A percentile compares a stretch with the other conserved stretches of the same genome.
Evolutionary conservation across 1,284 basidiomycete species (phyloP).

Genomic region (Cutaneotrichosporon sp.): DNA sequence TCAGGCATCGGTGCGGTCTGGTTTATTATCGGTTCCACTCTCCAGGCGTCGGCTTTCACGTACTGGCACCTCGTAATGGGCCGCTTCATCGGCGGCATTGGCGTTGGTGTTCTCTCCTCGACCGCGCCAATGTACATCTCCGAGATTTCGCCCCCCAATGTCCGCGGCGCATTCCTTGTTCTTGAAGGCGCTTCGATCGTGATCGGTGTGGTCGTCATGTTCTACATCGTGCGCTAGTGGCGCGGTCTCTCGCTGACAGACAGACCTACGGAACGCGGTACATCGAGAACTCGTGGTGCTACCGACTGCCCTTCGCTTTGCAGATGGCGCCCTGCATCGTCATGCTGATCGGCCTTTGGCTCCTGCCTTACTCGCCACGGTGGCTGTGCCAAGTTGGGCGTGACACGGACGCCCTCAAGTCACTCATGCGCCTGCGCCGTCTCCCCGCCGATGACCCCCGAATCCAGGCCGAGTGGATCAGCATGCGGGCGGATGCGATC

Average conservation of each 20-base stretch:
- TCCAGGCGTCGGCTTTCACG: constrained; percentile 37
- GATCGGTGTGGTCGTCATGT: constrained; percentile 54
- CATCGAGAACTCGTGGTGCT: constrained; percentile 27
- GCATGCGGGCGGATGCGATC: constrained; percentile 42
- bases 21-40: constrained; percentile 30
- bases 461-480: constrained; percentile 47
- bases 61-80: constrained; percentile 36
- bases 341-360: constrained; percentile 47
- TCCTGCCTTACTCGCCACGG: constrained; percentile 61
- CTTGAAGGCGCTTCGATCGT: constrained; percentile 74
- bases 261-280: constrained; percentile 29
- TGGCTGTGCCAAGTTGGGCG: constrained; percentile 58
- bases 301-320: constrained; percentile 41
- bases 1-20: constrained; percentile 27
- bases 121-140: constrained; percentile 52
- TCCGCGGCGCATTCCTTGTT: constrained; percentile 73
- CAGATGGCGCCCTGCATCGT: constrained; percentile 38
- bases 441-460: constrained; percentile 36
- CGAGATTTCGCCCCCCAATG: constrained; percentile 47
- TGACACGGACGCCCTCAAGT: constrained; percentile 37
- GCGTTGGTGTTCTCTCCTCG: constrained; percentile 45
- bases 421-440: constrained; percentile 40
- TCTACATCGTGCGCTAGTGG: no score
- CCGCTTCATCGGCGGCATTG: constrained; percentile 32
- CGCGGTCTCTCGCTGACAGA: no score